phyloP scores from a whole-genome alignment of 306 rosid genomes.

The Mimosa bimucronata region DNA sequence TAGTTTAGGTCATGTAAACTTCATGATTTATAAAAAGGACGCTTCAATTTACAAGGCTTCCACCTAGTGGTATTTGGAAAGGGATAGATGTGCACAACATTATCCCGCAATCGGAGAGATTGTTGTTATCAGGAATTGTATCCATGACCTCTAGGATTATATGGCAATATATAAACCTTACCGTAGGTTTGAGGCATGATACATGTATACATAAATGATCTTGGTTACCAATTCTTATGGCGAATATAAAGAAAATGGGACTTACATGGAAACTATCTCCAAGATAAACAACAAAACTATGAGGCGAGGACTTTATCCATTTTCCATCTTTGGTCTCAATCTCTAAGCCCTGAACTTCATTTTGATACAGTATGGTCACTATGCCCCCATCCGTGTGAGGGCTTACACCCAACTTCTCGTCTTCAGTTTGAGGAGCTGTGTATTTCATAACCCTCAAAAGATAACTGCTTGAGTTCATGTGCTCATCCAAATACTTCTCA shows the following conservation, averaged over 20 bases:
- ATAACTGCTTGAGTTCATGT: conserved; percentile 66
- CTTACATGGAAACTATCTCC: conserved; percentile 70
- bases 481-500: conserved; percentile 76
- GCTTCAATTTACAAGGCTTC: too few species aligned
- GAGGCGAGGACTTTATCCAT: conserved; percentile 69
- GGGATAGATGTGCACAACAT: too few species aligned
- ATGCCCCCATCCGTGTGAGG: conserved; percentile 77
- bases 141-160: too few species aligned
- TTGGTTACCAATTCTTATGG: background rate
- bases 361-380: conserved; percentile 67
- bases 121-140: too few species aligned
- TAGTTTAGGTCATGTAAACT: background rate
- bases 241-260: background rate
- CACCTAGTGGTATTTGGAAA: too few species aligned
- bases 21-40: background rate
- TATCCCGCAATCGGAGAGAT: too few species aligned
- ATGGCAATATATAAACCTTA: too few species aligned
- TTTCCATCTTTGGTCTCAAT: conserved; percentile 67
- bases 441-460: conserved; percentile 73
- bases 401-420: conserved; percentile 55
- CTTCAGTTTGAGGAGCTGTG: conserved; percentile 61
- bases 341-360: conserved; percentile 72
- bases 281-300: conserved; percentile 57
- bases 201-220: background rate
- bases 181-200: too few species aligned